A percentile compares a stretch with the other conserved stretches of the same genome.
These are phyloP conservation scores for Backusella tuberculispora DNA, from an alignment of 192 early-diverging fungal genomes.

Conservation along the genomic window DNA sequence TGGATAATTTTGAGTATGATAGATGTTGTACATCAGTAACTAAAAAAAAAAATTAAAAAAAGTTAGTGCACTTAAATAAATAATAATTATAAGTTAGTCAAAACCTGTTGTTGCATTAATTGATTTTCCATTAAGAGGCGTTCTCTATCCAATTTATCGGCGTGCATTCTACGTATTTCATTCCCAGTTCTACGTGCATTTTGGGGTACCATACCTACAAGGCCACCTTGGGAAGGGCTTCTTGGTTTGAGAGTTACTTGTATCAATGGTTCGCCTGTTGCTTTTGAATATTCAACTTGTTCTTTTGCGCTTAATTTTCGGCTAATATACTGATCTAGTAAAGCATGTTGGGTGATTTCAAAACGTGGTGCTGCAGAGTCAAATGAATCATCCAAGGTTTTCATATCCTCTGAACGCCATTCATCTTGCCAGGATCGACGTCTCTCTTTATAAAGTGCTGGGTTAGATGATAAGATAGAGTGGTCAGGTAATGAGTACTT, in stretches of 20 bases:
- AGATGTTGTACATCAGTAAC: slow-evolving; percentile 3
- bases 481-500: neutral
- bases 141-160: neutral
- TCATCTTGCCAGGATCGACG: neutral
- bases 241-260: neutral
- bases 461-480: neutral
- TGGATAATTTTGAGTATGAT: neutral
- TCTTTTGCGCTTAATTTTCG: slow-evolving; percentile 7
- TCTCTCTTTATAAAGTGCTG: neutral
- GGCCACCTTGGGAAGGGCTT: neutral
- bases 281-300: neutral
- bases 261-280: neutral
- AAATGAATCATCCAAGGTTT: slow-evolving; percentile 2
- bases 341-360: neutral
- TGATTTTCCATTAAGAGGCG: neutral
- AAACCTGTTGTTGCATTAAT: slow-evolving; percentile 8
- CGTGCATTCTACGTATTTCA: neutral
- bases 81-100: neutral
- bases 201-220: neutral
- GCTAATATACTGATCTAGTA: neutral
- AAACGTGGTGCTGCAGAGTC: neutral
- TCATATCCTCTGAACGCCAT: neutral
- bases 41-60: neutral
- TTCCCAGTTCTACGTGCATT: neutral
- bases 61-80: neutral